Evolutionary conservation across 805 yeast species (phyloP), one percentile per base, ranked within the genome.

Genomic region (Metschnikowia henanensis): DNA sequence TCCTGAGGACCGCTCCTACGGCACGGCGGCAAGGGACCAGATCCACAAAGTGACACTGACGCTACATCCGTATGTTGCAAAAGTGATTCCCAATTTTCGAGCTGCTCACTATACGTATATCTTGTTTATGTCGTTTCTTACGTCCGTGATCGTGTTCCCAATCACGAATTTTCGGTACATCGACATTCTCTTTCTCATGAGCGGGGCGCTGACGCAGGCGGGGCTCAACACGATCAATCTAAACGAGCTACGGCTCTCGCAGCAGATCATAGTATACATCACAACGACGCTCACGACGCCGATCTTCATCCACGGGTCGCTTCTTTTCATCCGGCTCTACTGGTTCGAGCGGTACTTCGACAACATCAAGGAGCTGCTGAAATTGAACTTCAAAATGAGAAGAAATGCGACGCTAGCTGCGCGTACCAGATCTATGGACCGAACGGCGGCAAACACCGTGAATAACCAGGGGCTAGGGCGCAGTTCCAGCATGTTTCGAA

Each of bases 261-360:
- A 94, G 63, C 98, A 92, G 59, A 76, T 90, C 13, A 70, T 77
- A 8, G 63, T 92, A 2, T 88, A 83, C 59, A 51, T 87, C 10
- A 47, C 80, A 3, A 66, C 91, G 22, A 71, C 80, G 50, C 53
- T 89, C 17, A 78, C 95, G 4, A 90, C 96, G 0, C 98, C 98
- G 1, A 87, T 94, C 17, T 84, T 84, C 59, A 87, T 95, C 41
- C 95, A 94, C 61, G 80, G 95, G 0, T 75, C 79, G 1, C 68
- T 94, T 28, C 82, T 89, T 7, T 80, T 88, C 49, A 69, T 91
- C 8, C 76, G 99, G 39, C 69, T 94, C 35, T 87, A 87, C 61
- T 87, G 96, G 88, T 94, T 87, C 64, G 96, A 90, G 61, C 78
- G 88, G 51, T 77, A 84, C 54, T 89, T 94, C 64, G 92, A 88